Evolutionary conservation across 2,329 filamentous ascomycete genomes (phyloP).

Genomic region (Elsinoe fawcettii): DNA sequence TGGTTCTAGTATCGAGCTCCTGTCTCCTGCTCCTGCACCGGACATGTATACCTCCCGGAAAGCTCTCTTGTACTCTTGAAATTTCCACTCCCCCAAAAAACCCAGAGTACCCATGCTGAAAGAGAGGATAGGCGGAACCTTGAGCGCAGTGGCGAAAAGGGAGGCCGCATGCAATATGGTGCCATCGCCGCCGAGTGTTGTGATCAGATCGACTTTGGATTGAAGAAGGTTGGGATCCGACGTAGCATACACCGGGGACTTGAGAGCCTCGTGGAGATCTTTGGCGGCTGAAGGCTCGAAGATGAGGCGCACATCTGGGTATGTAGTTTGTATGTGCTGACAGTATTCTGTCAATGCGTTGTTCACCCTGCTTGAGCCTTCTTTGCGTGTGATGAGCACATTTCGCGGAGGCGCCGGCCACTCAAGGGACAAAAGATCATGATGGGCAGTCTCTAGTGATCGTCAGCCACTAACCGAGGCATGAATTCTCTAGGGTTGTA

Average conservation of each 20-base stretch:
- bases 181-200: slow-evolving; percentile 87
- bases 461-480: slow-evolving; percentile 19
- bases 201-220: slow-evolving; percentile 73
- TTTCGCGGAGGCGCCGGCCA: slow-evolving; percentile 64
- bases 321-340: slow-evolving; percentile 67
- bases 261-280: slow-evolving; percentile 60
- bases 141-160: slow-evolving; percentile 70
- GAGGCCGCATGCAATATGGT: slow-evolving; percentile 81
- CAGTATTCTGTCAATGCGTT: slow-evolving; percentile 52
- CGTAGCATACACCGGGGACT: slow-evolving; percentile 62
- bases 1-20: background rate
- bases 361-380: slow-evolving; percentile 48
- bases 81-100: slow-evolving; percentile 95
- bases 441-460: slow-evolving; percentile 44
- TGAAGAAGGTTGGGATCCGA: slow-evolving; percentile 15
- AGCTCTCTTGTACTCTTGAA: slow-evolving; percentile 82
- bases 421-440: slow-evolving; percentile 56
- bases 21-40: slow-evolving; percentile 41
- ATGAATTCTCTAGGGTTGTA: slow-evolving; percentile 16
- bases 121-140: slow-evolving; percentile 82
- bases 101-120: slow-evolving; percentile 97
- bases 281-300: slow-evolving; percentile 70
- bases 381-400: slow-evolving; percentile 61
- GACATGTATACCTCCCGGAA: slow-evolving; percentile 91
- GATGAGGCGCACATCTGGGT: slow-evolving; percentile 72